phyloP scores from a whole-genome alignment of 345 rosid genomes.

The Mallotus nudiflorus region DNA sequence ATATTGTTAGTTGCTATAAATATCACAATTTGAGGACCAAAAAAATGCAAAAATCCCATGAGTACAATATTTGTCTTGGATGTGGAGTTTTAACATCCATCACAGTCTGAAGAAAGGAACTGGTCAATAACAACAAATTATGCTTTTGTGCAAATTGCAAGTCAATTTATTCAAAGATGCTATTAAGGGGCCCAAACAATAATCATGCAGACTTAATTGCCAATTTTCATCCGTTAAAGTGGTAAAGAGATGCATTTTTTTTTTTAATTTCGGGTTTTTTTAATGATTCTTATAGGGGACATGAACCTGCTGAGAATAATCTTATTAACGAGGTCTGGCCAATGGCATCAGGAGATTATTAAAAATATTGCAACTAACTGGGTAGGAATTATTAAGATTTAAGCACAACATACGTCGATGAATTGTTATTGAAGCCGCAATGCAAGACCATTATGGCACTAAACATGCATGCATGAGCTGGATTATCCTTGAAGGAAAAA shows the following conservation, averaged over 20 bases:
- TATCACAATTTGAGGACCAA: no score
- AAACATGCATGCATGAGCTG: not conserved
- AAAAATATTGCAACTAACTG: not conserved
- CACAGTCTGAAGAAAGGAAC: not conserved
- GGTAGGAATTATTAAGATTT: not conserved
- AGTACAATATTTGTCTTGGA: not conserved
- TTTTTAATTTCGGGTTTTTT: no score
- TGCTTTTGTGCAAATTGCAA: not conserved
- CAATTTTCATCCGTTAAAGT: not conserved
- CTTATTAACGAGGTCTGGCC: not conserved
- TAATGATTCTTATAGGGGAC: not conserved
- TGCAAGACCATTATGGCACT: conserved; percentile 1
- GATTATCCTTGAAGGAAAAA: conserved; percentile 1
- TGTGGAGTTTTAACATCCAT: not conserved
- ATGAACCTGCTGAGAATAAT: not conserved
- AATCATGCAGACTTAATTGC: not conserved
- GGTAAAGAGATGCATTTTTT: not conserved
- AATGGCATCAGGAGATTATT: not conserved
- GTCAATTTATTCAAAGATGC: not conserved
- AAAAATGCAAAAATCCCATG: no score
- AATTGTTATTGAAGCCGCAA: conserved; percentile 1
- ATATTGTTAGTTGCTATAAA: no score
- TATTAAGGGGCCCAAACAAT: not conserved
- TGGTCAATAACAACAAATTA: not conserved
- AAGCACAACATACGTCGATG: not conserved